Conservation (phyloP, 208 protist genomes). For the Leishmania tropica region DNA sequence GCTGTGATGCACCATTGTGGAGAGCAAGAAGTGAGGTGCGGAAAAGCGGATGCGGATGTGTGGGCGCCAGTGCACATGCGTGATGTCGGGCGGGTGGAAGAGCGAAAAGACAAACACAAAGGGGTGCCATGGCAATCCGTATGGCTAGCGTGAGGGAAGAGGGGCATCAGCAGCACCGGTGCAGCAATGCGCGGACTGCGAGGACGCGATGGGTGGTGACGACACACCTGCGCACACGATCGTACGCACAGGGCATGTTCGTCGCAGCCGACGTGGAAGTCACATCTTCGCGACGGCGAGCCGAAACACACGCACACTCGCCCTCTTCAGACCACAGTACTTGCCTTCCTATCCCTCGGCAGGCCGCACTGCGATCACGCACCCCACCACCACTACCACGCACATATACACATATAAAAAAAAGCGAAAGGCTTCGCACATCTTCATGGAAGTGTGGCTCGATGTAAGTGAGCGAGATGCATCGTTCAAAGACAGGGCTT, state of each 20-base stretch:
- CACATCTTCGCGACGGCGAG: not conserved
- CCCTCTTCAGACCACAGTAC: not conserved
- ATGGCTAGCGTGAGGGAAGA: not conserved
- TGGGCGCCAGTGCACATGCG: not conserved
- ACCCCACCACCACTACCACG: not conserved
- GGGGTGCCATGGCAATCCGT: not conserved
- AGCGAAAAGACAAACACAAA: not conserved
- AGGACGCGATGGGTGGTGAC: not conserved
- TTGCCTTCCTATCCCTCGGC: too few relatives aligned
- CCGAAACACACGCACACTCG: not conserved
- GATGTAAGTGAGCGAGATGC: not conserved
- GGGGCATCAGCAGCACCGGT: not conserved
- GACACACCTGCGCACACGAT: not conserved
- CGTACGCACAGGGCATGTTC: not conserved
- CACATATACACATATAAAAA: not conserved
- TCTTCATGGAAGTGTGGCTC: not conserved
- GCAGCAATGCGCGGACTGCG: not conserved
- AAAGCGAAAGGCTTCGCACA: not conserved
- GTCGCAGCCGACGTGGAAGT: not conserved
- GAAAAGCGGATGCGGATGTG: not conserved
- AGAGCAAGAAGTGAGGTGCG: not conserved
- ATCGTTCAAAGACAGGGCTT: not conserved
- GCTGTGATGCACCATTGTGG: not conserved
- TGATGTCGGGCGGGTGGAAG: not conserved
- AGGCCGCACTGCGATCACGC: not conserved